Percentiles rank a stretch among this genome's conserved stretches.
Evolutionary conservation across 306 rosid species (phyloP).

Genomic region (Geum urbanum): DNA sequence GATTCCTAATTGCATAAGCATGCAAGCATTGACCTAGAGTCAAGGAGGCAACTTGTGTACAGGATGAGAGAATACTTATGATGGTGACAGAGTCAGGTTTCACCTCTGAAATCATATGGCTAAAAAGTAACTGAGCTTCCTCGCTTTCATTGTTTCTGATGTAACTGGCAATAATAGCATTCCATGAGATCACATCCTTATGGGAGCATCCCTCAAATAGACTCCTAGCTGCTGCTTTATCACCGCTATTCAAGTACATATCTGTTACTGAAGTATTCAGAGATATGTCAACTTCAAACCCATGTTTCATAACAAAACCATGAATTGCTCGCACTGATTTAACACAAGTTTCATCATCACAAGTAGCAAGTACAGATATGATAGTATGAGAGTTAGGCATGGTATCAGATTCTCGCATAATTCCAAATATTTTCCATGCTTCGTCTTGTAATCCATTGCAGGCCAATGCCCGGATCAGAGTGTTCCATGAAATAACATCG

Average conservation of each 20-base stretch:
- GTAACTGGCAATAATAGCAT: slow-evolving; percentile 37
- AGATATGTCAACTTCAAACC: slow-evolving; percentile 30
- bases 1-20: slow-evolving; percentile 31
- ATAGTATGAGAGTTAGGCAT: slow-evolving; percentile 40
- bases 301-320: slow-evolving; percentile 36
- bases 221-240: slow-evolving; percentile 35
- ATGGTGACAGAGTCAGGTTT: slow-evolving; percentile 38
- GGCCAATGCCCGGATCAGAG: slow-evolving; percentile 33
- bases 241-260: slow-evolving; percentile 39
- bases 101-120: slow-evolving; percentile 38
- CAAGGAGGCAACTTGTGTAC: slow-evolving; percentile 37
- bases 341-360: slow-evolving; percentile 28
- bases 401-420: slow-evolving; percentile 26
- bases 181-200: slow-evolving; percentile 47
- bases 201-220: slow-evolving; percentile 36
- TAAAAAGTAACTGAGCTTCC: slow-evolving; percentile 35
- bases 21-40: slow-evolving; percentile 43
- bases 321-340: slow-evolving; percentile 36
- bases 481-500: slow-evolving; percentile 47
- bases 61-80: slow-evolving; percentile 38
- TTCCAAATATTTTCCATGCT: slow-evolving; percentile 32
- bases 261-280: slow-evolving; percentile 48
- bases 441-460: slow-evolving; percentile 23
- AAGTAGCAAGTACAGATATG: slow-evolving; percentile 33
- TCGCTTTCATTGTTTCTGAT: slow-evolving; percentile 26